Evolutionary conservation across 495 filamentous ascomycete species (phyloP).

Genomic region (Xylaria acuta): DNA sequence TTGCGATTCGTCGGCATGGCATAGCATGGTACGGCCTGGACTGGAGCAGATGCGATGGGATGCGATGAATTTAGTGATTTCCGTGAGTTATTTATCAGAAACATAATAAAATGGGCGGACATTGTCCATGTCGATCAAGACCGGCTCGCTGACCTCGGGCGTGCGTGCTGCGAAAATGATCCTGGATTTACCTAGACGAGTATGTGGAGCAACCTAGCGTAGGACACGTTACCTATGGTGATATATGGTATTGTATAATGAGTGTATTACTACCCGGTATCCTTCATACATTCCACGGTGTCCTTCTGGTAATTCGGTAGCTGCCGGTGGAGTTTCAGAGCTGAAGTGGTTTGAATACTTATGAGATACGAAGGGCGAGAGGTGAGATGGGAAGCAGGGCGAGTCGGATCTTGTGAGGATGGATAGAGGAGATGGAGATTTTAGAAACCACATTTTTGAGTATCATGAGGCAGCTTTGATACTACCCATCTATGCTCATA

Average conservation of each 20-base stretch:
- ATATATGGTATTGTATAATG: background rate
- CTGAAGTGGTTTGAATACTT: background rate
- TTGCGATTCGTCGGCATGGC: background rate
- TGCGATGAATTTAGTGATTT: conserved; percentile 1
- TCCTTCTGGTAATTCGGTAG: background rate
- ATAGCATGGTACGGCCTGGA: background rate
- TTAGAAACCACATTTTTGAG: background rate
- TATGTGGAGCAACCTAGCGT: background rate
- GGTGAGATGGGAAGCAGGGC: background rate
- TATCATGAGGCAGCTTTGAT: background rate
- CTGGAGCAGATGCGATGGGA: background rate
- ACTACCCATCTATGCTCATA: background rate
- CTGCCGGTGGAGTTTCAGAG: background rate
- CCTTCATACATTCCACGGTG: background rate
- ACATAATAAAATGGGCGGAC: background rate
- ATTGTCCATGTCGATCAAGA: background rate
- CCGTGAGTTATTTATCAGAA: background rate
- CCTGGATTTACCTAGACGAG: background rate
- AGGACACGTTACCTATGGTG: background rate
- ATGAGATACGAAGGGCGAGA: background rate
- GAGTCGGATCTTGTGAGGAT: background rate
- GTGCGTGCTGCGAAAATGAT: background rate
- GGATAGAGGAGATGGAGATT: background rate
- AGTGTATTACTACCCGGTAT: background rate
- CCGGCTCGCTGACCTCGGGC: background rate